A percentile compares a stretch with the other conserved stretches of the same genome.
phyloP scores from a whole-genome alignment of 73 alveolate genomes.

The Breviolum minutum region DNA sequence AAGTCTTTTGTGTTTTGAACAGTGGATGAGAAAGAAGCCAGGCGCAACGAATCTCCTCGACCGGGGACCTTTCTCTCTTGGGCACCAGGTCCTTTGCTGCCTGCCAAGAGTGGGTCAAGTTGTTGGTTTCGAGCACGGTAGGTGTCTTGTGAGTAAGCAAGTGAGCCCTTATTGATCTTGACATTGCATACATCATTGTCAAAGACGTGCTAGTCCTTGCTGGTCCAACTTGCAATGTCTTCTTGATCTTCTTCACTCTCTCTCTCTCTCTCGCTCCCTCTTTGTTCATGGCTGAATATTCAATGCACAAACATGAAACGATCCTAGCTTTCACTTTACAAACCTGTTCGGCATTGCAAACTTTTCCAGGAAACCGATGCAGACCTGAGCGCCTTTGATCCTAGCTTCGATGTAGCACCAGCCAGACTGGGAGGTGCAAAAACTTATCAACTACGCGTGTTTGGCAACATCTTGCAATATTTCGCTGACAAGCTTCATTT shows the following conservation, averaged over 20 bases:
- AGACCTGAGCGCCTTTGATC: conserved; percentile 53
- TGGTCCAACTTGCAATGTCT: too few species aligned
- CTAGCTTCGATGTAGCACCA: conserved; percentile 26
- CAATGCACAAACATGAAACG: too few species aligned
- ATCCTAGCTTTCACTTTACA: background rate
- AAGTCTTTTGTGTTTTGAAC: background rate
- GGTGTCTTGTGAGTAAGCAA: too few species aligned
- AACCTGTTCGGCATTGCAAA: background rate
- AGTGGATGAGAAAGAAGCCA: background rate
- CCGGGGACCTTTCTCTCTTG: background rate
- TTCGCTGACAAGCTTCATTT: background rate
- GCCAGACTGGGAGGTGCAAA: background rate
- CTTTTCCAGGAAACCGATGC: conserved; percentile 10
- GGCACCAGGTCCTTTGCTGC: background rate
- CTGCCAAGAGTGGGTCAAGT: background rate
- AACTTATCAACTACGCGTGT: too few species aligned
- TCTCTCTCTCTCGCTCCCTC: too few species aligned
- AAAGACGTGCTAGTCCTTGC: too few species aligned
- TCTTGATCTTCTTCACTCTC: too few species aligned
- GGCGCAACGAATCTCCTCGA: background rate
- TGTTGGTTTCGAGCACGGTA: background rate
- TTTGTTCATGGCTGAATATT: too few species aligned
- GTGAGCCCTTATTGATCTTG: too few species aligned
- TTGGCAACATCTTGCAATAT: background rate
- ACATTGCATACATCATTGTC: too few species aligned